A percentile compares a stretch with the other conserved stretches of the same genome.
phyloP scores from a whole-genome alignment of 2,329 filamentous ascomycete species.

The Calonectria pseudoturangicola region DNA sequence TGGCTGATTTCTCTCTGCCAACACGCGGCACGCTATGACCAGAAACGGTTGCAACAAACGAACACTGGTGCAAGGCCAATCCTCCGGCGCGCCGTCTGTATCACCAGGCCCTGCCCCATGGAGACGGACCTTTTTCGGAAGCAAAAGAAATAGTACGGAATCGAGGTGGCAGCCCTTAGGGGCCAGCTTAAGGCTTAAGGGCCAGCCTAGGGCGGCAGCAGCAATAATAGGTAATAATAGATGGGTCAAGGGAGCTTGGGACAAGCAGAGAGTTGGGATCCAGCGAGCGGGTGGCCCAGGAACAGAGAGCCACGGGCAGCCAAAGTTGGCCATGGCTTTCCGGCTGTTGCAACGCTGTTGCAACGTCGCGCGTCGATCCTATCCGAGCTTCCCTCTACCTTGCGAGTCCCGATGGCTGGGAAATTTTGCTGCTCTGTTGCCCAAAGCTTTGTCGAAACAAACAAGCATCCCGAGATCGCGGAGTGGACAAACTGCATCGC shows the following conservation, averaged over 20 bases:
- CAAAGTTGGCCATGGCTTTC: constrained; percentile 50
- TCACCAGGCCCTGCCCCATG: constrained; percentile 34
- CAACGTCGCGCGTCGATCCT: constrained; percentile 49
- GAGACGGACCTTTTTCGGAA: constrained; percentile 28
- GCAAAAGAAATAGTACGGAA: constrained; percentile 16
- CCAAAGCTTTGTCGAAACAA: constrained; percentile 42
- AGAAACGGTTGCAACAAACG: constrained; percentile 44
- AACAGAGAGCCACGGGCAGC: constrained; percentile 35
- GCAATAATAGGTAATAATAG: constrained; percentile 30
- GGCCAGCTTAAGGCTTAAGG: not conserved
- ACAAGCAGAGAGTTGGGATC: constrained; percentile 30
- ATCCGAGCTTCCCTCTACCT: constrained; percentile 48
- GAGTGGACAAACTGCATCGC: constrained; percentile 38
- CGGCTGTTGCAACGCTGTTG: constrained; percentile 37
- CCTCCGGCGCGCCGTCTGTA: constrained; percentile 32
- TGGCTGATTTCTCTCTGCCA: constrained; percentile 37
- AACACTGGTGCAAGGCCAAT: constrained; percentile 32
- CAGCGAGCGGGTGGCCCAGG: constrained; percentile 37
- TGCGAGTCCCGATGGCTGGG: constrained; percentile 32
- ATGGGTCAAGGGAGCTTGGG: constrained; percentile 32
- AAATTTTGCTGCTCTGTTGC: constrained; percentile 33
- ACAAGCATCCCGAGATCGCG: constrained; percentile 35
- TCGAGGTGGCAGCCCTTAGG: constrained; percentile 10
- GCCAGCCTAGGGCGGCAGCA: not conserved
- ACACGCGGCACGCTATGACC: constrained; percentile 41